phyloP scores from a whole-genome alignment of 495 filamentous ascomycete genomes.

The Delitschia confertaspora region DNA sequence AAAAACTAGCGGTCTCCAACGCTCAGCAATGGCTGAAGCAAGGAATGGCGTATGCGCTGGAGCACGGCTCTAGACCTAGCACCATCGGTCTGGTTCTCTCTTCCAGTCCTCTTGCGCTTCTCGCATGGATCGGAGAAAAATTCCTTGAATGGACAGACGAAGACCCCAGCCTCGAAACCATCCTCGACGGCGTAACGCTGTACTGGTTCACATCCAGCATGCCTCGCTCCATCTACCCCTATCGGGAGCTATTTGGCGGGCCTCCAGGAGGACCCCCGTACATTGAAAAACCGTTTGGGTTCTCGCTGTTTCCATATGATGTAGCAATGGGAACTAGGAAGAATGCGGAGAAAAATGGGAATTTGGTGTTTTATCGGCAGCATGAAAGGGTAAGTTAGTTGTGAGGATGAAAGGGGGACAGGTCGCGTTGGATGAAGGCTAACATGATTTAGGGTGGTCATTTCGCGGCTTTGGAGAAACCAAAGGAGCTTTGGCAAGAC shows the following conservation, averaged over 20 bases:
- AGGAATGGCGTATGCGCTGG: conserved; percentile 46
- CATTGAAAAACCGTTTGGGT: conserved; percentile 51
- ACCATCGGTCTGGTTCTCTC: conserved; percentile 55
- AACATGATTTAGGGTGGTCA: conserved; percentile 45
- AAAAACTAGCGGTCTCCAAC: conserved; percentile 24
- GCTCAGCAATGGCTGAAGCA: conserved; percentile 31
- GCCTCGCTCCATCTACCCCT: conserved; percentile 49
- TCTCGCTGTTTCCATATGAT: conserved; percentile 49
- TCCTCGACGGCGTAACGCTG: conserved; percentile 49
- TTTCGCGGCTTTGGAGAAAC: conserved; percentile 54
- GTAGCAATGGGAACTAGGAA: conserved; percentile 41
- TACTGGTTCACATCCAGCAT: conserved; percentile 61
- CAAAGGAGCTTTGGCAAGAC: conserved; percentile 46
- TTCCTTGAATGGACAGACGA: conserved; percentile 55
- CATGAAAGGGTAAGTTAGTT: conserved; percentile 34
- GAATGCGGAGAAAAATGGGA: conserved; percentile 44
- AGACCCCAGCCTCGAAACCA: conserved; percentile 43
- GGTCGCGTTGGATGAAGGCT: not conserved
- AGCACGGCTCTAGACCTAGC: conserved; percentile 51
- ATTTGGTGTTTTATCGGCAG: conserved; percentile 42
- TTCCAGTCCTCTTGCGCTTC: conserved; percentile 50
- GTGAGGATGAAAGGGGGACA: not conserved
- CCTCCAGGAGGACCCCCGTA: conserved; percentile 26
- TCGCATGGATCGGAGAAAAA: conserved; percentile 66
- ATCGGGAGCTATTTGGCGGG: conserved; percentile 36